A percentile compares a stretch with the other conserved stretches of the same genome.
Conservation (phyloP, 164 flowering plant species). For the Echeveria elegans region DNA sequence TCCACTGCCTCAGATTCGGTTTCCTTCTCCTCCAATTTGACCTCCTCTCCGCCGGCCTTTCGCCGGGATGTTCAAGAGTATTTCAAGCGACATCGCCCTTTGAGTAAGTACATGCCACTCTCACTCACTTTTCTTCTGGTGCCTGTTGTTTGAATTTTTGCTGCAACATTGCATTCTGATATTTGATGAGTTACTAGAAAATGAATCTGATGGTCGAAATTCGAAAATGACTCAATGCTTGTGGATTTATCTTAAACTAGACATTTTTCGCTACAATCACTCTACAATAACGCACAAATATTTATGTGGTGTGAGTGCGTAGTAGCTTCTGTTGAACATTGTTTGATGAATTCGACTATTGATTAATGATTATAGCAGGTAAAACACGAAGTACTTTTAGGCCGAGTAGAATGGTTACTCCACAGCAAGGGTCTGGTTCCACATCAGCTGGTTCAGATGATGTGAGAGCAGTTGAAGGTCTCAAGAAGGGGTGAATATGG, state of each 20-base stretch:
- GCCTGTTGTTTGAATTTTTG: background rate
- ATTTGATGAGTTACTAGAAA: too few relatives aligned
- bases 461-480: constrained; percentile 17
- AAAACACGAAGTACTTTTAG: constrained; percentile 30
- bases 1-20: constrained; percentile 20
- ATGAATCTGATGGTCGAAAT: too few relatives aligned
- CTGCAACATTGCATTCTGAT: too few relatives aligned
- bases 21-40: constrained; percentile 21
- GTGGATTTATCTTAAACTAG: background rate
- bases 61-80: constrained; percentile 75
- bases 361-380: constrained; percentile 27
- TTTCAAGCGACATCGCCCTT: constrained; percentile 79
- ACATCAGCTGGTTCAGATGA: constrained; percentile 13
- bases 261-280: background rate
- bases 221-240: too few relatives aligned
- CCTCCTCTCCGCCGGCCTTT: constrained; percentile 43
- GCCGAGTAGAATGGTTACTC: constrained; percentile 51
- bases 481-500: constrained; percentile 13
- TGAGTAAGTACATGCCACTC: constrained; percentile 27
- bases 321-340: background rate
- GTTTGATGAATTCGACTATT: background rate
- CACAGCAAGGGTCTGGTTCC: constrained; percentile 32
- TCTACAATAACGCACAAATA: too few relatives aligned
- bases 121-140: constrained; percentile 1
- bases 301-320: too few relatives aligned